These are phyloP conservation scores for Stagonosporopsis tanaceti DNA, from an alignment of 2,329 filamentous ascomycete species.

Conservation along the genomic window DNA sequence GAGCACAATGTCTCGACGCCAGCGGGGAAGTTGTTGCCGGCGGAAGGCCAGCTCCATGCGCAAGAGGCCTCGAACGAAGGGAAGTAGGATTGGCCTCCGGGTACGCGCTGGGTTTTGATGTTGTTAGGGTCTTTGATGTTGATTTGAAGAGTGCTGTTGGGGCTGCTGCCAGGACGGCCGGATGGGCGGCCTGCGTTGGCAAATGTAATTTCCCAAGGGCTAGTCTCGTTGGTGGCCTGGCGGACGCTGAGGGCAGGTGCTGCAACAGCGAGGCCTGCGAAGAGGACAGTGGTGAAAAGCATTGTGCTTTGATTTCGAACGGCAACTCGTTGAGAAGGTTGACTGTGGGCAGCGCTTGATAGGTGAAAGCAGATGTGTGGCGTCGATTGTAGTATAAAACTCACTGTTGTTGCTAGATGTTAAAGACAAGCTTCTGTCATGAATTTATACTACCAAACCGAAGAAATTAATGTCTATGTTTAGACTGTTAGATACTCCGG, in stretches of 20 bases:
- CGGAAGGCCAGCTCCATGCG: conserved; percentile 4
- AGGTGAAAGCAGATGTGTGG: neutral
- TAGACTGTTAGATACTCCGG: neutral
- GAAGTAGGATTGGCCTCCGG: conserved; percentile 4
- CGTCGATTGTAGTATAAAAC: neutral
- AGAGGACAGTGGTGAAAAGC: conserved; percentile 7
- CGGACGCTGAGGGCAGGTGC: neutral
- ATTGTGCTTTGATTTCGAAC: neutral
- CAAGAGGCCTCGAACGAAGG: conserved; percentile 3
- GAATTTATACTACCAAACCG: neutral
- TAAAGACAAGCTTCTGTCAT: neutral
- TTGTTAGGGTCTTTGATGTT: conserved; percentile 12
- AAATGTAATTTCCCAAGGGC: conserved; percentile 9
- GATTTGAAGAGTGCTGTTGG: neutral
- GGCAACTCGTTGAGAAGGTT: neutral
- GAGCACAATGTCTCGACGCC: conserved; percentile 1
- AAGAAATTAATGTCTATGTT: neutral
- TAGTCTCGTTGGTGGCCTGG: neutral
- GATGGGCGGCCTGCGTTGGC: neutral
- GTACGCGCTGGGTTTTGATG: neutral
- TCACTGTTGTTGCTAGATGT: neutral
- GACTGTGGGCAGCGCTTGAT: neutral
- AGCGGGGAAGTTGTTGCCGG: neutral
- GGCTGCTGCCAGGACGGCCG: neutral
- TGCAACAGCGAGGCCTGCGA: conserved; percentile 8